Percentiles rank a stretch among this genome's conserved stretches.
These are phyloP conservation scores for Hirsutella minnesotensis DNA, from an alignment of 2,329 filamentous ascomycete species.

Conservation along the genomic window DNA sequence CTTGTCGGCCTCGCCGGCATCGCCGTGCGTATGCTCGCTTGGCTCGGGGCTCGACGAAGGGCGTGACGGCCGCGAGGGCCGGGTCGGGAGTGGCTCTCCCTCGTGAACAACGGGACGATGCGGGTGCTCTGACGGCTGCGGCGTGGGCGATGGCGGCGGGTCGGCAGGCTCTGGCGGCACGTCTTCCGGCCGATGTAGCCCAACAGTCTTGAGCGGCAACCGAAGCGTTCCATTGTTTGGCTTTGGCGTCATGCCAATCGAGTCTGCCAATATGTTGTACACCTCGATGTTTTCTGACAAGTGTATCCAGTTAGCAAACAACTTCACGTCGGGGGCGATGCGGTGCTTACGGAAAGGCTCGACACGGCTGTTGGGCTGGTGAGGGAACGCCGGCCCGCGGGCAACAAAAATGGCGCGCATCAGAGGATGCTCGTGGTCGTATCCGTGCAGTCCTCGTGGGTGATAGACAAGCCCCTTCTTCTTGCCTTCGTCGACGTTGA, in stretches of 20 bases:
- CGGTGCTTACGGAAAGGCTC: conserved; percentile 70
- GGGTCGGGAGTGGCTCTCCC: not conserved
- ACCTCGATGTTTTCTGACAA: conserved; percentile 83
- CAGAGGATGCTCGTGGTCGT: conserved; percentile 85
- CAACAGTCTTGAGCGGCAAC: conserved; percentile 53
- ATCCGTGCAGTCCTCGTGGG: conserved; percentile 81
- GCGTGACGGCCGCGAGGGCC: conserved; percentile 2
- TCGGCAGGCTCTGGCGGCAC: conserved; percentile 40
- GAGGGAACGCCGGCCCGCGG: conserved; percentile 82
- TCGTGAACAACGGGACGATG: conserved; percentile 3
- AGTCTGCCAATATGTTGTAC: conserved; percentile 91
- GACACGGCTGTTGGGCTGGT: conserved; percentile 67
- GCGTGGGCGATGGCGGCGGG: conserved; percentile 22
- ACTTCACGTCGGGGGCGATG: not conserved
- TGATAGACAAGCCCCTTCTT: conserved; percentile 57
- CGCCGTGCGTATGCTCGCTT: conserved; percentile 1
- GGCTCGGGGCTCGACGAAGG: conserved; percentile 1
- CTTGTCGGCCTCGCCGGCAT: conserved; percentile 6
- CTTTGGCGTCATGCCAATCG: conserved; percentile 57
- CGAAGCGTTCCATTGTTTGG: conserved; percentile 83
- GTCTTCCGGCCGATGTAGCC: conserved; percentile 44
- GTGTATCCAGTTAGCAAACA: not conserved
- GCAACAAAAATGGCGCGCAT: conserved; percentile 97
- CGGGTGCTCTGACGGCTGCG: conserved; percentile 7
- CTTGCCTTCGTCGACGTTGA: conserved; percentile 56